Evolutionary conservation across 257 asterid genomes (phyloP).

Genomic region (Plantago ovata): DNA sequence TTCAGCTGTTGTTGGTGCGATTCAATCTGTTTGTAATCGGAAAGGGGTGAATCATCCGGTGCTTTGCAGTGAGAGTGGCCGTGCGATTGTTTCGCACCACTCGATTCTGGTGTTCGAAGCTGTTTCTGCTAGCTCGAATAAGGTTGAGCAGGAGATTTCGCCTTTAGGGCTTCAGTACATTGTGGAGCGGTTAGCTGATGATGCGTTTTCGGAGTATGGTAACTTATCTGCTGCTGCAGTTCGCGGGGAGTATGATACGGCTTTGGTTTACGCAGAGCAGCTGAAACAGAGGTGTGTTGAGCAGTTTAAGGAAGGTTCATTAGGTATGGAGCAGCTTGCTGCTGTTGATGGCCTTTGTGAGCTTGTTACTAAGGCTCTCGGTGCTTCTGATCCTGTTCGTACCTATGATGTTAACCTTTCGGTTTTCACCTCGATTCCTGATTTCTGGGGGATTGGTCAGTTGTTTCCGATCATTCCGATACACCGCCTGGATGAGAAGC

Average conservation of each 20-base stretch:
- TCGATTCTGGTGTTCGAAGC: constrained; percentile 81
- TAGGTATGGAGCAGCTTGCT: constrained; percentile 77
- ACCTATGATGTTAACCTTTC: constrained; percentile 83
- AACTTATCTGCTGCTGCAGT: constrained; percentile 60
- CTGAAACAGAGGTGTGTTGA: constrained; percentile 80
- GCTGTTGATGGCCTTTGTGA: constrained; percentile 85
- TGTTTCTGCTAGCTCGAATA: constrained; percentile 46
- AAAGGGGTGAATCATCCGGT: constrained; percentile 74
- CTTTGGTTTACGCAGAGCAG: constrained; percentile 67
- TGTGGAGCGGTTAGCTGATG: constrained; percentile 50
- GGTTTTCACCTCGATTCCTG: constrained; percentile 90
- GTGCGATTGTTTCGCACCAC: constrained; percentile 96
- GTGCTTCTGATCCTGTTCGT: constrained; percentile 52
- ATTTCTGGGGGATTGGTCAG: constrained; percentile 96
- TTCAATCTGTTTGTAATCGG: constrained; percentile 54
- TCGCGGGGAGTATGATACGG: constrained; percentile 58
- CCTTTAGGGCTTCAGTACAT: constrained; percentile 44
- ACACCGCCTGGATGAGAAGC: constrained; percentile 79
- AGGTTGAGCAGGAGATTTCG: constrained; percentile 35
- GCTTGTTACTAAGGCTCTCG: constrained; percentile 55
- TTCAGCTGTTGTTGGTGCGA: constrained; percentile 70
- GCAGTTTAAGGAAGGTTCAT: constrained; percentile 84
- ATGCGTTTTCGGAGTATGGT: constrained; percentile 54
- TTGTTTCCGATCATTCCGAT: constrained; percentile 85
- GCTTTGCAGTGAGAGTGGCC: constrained; percentile 93